Evolutionary conservation across 805 yeast genomes (phyloP), one percentile per base, ranked within the genome.

Genomic region (Ogataea minuta): DNA sequence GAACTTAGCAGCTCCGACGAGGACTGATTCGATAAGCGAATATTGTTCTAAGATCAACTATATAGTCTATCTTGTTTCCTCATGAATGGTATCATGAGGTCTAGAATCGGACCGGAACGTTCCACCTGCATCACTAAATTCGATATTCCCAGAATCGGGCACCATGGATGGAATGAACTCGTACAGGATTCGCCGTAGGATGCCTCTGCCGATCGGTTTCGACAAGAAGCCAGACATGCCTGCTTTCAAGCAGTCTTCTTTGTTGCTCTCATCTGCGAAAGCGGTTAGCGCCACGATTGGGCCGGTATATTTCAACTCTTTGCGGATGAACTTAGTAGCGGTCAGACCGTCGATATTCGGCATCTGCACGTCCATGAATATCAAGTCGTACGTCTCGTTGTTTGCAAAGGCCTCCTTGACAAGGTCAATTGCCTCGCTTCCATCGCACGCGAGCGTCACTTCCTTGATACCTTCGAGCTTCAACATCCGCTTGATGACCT

Each of bases 281-380:
- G 97, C 98, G 0, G 98, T 90, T 39, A 91, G 72, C 0, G 97
- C 98, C 26, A 91, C 93, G 42, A 93, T 89, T 0, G 97, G 97
- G 6, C 76, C 74, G 1, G 58, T 57, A 54, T 75, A 85, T 4
- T 72, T 66, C 44, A 84, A 60, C 30, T 83, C 80, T 12, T 68
- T 63, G 31, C 96, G 70, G 24, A 91, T 83, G 54, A 74, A 70
- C 45, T 69, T 77, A 0, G 98, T 89, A 0, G 97, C 95, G 17
- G 79, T 69, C 21, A 90, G 65, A 3, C 99, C 99, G 59, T 91
- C 97, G 49, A 89, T 71, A 53, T 78, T 81, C 4, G 98, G 98
- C 98, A 90, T 91, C 63, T 91, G 97, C 36, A 91, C 95, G 62
- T 91, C 99, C 99, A 91, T 91, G 57, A 91, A 86, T 2, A 93